A percentile compares a stretch with the other conserved stretches of the same genome.
Evolutionary conservation across 2,329 filamentous ascomycete species (phyloP).

Genomic region (Erysiphe pisi): DNA sequence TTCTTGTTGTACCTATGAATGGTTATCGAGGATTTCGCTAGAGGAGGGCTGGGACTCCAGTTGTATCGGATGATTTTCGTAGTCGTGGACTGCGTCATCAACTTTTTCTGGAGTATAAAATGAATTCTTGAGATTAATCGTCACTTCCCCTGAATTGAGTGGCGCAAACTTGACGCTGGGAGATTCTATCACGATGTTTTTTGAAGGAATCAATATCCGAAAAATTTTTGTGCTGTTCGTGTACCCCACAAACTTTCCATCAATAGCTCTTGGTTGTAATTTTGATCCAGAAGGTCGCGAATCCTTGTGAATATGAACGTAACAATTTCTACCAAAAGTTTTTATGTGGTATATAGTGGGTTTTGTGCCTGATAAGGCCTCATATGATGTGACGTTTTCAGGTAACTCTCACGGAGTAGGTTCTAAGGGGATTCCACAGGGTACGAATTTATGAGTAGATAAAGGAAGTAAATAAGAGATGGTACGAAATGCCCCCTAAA

Average conservation of each 20-base stretch:
- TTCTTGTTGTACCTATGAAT: constrained; percentile 16
- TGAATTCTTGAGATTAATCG: constrained; percentile 5
- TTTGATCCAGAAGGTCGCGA: constrained; percentile 19
- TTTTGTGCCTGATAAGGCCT: constrained; percentile 9
- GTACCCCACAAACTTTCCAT: too few species aligned
- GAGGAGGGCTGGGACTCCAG: constrained; percentile 11
- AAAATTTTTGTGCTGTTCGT: constrained; percentile 24
- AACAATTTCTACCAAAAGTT: constrained; percentile 9
- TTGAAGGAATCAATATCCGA: constrained; percentile 23
- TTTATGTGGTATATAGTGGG: constrained; percentile 15
- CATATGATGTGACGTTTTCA: constrained; percentile 5
- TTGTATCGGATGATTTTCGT: constrained; percentile 23
- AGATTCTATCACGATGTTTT: constrained; percentile 22
- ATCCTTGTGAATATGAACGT: constrained; percentile 22
- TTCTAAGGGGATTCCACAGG: too few species aligned
- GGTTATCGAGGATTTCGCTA: constrained; percentile 10
- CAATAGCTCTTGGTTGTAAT: constrained; percentile 2
- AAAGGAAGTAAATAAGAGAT: too few species aligned
- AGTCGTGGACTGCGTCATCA: background rate
- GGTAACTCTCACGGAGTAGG: background rate
- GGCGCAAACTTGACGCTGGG: too few species aligned
- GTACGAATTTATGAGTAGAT: too few species aligned
- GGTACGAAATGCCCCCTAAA: too few species aligned
- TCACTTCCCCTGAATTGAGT: constrained; percentile 21
- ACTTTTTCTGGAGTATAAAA: background rate